Evolutionary conservation across 495 filamentous ascomycete species (phyloP).

Genomic region (Hypomontagnella monticulosa): DNA sequence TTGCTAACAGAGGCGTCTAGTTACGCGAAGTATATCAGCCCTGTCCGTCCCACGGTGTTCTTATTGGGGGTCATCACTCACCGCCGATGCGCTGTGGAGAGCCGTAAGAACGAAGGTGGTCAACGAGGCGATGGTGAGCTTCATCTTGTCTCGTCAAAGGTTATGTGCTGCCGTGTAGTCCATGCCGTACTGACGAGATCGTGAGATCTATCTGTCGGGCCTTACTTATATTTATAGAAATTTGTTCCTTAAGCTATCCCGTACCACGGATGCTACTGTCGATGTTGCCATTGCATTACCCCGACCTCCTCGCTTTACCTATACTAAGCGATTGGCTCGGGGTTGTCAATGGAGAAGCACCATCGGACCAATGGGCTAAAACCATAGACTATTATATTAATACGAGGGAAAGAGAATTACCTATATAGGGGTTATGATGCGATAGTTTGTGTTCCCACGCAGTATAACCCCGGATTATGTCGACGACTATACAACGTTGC

Average conservation of each 20-base stretch:
- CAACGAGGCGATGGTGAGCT: neutral
- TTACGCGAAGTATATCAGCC: neutral
- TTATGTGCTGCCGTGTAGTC: neutral
- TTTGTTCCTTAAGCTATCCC: neutral
- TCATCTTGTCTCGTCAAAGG: constrained; percentile 2
- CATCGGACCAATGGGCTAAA: too few species aligned
- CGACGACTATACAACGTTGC: constrained; percentile 2
- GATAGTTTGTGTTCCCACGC: neutral
- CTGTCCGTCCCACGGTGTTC: too few species aligned
- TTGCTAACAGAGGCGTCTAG: constrained; percentile 3
- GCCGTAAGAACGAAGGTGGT: neutral
- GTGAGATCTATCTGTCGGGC: neutral
- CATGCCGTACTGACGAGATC: neutral
- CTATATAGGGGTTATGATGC: constrained; percentile 7
- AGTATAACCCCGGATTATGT: neutral
- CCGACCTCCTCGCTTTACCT: neutral
- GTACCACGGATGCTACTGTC: neutral
- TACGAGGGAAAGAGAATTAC: neutral
- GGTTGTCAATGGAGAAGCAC: neutral
- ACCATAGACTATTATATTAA: too few species aligned
- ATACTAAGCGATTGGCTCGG: constrained; percentile 7
- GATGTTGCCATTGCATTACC: constrained; percentile 5
- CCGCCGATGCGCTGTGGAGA: neutral
- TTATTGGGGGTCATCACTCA: neutral
- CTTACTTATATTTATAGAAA: neutral